These are phyloP conservation scores for Rauvolfia tetraphylla DNA, from an alignment of 257 asterid species.

Conservation along the genomic window DNA sequence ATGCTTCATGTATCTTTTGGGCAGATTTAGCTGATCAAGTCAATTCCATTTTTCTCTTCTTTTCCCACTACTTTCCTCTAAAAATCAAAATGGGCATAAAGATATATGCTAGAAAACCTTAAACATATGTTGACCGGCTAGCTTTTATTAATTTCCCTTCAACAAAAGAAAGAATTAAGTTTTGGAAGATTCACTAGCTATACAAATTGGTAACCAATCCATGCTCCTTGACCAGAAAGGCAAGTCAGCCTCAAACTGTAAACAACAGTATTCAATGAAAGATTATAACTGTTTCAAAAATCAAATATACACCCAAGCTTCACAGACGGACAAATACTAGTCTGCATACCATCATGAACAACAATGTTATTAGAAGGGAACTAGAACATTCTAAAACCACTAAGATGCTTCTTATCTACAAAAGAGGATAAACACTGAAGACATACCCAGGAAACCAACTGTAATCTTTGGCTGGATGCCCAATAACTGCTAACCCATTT, in stretches of 20 bases:
- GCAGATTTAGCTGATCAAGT: not conserved
- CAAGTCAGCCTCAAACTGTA: not conserved
- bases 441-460: slow-evolving; percentile 99
- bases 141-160: not conserved
- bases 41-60: not conserved
- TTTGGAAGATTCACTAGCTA: not conserved
- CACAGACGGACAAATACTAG: not conserved
- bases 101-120: not conserved
- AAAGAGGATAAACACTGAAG: slow-evolving; percentile 13
- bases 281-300: not conserved
- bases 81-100: not conserved
- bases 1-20: not conserved
- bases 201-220: not conserved
- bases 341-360: not conserved
- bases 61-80: not conserved
- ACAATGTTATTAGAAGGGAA: not conserved
- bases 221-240: not conserved
- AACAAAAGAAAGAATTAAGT: not conserved
- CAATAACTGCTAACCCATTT: slow-evolving; percentile 59
- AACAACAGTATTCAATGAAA: not conserved
- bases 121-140: not conserved
- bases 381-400: slow-evolving; percentile 2
- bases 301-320: not conserved
- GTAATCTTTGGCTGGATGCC: slow-evolving; percentile 66
- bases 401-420: slow-evolving; percentile 5